Conservation (phyloP, 2,329 filamentous ascomycete genomes). For the Penicillium sp. region DNA sequence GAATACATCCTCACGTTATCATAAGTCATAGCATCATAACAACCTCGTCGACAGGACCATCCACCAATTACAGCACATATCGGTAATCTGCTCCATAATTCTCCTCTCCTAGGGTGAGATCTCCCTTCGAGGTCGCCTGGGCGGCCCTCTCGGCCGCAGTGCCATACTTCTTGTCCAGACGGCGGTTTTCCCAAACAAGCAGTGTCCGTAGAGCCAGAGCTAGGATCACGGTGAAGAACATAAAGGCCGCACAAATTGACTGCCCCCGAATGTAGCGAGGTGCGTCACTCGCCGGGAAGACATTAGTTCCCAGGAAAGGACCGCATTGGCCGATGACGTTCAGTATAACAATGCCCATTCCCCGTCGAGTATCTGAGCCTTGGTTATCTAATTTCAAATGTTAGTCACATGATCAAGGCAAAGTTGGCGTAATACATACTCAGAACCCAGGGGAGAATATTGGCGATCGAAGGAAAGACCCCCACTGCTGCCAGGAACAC, state of each 20-base stretch:
- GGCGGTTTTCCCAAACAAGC: constrained; percentile 53
- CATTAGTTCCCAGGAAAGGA: constrained; percentile 54
- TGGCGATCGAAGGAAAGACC: constrained; percentile 60
- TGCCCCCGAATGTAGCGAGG: too few relatives aligned
- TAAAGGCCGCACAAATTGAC: constrained; percentile 54
- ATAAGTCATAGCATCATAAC: too few relatives aligned
- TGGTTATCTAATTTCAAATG: constrained; percentile 62
- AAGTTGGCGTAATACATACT: constrained; percentile 28
- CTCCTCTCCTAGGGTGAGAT: constrained; percentile 34
- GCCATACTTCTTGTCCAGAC: constrained; percentile 47
- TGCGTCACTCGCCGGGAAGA: constrained; percentile 55
- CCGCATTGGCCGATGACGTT: constrained; percentile 60
- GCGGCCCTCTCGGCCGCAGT: too few relatives aligned
- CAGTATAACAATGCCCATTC: constrained; percentile 57
- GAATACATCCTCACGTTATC: too few relatives aligned
- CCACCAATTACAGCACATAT: constrained; percentile 31
- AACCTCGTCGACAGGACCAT: too few relatives aligned
- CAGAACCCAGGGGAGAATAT: constrained; percentile 61
- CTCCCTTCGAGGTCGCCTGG: too few relatives aligned
- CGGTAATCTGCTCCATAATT: constrained; percentile 35
- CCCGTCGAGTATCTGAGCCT: constrained; percentile 58
- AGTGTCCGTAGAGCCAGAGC: constrained; percentile 48
- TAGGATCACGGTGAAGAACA: constrained; percentile 51
- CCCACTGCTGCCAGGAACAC: constrained; percentile 51
- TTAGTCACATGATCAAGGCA: too few relatives aligned